These are phyloP conservation scores for Cutaneotrichosporon sp. DNA, from an alignment of 1,284 basidiomycete genomes.

Conservation along the genomic window DNA sequence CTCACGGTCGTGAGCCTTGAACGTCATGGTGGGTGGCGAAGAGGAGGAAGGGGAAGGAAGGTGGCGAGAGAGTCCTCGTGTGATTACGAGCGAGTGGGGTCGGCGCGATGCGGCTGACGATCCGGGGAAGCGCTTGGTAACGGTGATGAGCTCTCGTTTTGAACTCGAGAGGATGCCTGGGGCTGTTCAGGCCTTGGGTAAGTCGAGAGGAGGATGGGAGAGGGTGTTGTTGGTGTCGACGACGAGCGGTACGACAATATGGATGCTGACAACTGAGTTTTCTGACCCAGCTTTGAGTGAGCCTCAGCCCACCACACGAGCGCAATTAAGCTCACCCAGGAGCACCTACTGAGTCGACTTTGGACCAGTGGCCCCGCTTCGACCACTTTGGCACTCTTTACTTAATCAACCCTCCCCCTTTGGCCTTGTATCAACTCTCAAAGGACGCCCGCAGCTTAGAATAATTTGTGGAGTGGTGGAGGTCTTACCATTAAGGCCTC, in stretches of 20 bases:
- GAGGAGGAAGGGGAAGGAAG: not conserved
- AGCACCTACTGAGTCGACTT: not conserved
- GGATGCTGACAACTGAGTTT: not conserved
- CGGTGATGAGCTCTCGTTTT: not conserved
- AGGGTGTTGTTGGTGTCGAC: not conserved
- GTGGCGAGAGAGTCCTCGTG: conserved; percentile 7
- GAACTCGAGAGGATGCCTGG: not conserved
- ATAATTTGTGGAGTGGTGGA: not conserved
- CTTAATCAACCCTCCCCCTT: conserved; percentile 2
- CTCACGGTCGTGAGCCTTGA: conserved; percentile 70
- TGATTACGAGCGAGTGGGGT: not conserved
- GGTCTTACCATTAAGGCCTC: not conserved
- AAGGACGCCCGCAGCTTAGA: too few species aligned
- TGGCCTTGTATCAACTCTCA: not conserved
- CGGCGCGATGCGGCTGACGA: not conserved
- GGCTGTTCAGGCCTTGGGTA: not conserved
- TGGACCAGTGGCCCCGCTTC: not conserved
- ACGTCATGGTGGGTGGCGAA: conserved; percentile 59
- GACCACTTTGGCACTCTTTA: not conserved
- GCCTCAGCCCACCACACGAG: too few species aligned
- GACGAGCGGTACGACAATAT: not conserved
- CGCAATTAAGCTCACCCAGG: too few species aligned
- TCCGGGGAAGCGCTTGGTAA: not conserved
- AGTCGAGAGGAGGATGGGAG: not conserved
- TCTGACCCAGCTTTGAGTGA: not conserved